These are phyloP conservation scores for Forsythia viridissima DNA, from an alignment of 257 asterid species.

Conservation along the genomic window DNA sequence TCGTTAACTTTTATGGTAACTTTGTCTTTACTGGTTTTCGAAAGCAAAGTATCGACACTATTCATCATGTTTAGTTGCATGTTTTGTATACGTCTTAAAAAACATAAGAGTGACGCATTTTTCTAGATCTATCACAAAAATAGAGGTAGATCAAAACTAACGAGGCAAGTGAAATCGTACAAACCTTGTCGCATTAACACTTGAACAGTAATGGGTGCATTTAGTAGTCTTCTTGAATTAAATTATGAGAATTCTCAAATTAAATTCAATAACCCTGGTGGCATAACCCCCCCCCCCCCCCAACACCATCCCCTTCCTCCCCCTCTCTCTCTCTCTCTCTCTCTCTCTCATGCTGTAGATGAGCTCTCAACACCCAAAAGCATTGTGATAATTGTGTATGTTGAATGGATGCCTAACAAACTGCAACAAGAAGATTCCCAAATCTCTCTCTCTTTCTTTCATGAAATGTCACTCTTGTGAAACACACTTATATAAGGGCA, in stretches of 20 bases:
- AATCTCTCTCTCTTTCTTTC: constrained; percentile 10
- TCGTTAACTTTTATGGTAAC: not conserved
- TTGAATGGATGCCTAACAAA: constrained; percentile 64
- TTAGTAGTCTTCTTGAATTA: not conserved
- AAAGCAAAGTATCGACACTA: not conserved
- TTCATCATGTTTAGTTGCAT: not conserved
- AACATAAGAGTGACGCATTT: not conserved
- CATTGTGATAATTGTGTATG: constrained; percentile 35
- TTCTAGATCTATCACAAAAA: no score
- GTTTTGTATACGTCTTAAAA: no score
- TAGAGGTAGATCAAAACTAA: not conserved
- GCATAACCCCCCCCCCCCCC: not conserved
- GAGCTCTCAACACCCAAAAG: constrained; percentile 54
- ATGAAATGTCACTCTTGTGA: constrained; percentile 40
- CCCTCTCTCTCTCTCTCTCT: constrained; percentile 15
- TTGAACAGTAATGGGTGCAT: not conserved
- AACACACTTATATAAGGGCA: constrained; percentile 38
- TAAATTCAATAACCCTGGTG: not conserved
- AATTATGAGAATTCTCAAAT: not conserved
- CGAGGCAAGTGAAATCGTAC: no score
- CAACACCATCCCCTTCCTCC: not conserved
- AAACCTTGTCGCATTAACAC: not conserved
- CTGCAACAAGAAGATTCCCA: constrained; percentile 78
- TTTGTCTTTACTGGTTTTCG: not conserved
- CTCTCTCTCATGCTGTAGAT: constrained; percentile 54